These are phyloP conservation scores for Gossypium bickii DNA, from an alignment of 345 rosid genomes.

Conservation along the genomic window DNA sequence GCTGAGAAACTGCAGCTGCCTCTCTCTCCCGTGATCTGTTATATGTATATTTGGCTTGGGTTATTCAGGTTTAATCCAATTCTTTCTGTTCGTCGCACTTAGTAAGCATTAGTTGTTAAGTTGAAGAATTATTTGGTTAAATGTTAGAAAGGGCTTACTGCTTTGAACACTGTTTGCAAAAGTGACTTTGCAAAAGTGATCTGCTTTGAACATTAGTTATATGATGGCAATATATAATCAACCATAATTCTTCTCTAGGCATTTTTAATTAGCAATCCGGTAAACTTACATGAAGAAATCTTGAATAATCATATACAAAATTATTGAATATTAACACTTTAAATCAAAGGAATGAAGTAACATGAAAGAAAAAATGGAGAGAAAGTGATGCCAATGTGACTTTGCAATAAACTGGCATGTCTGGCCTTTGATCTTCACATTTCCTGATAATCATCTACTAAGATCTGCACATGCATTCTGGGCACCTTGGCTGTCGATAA, in stretches of 20 bases:
- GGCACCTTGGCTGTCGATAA: constrained; percentile 82
- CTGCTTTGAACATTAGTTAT: background rate
- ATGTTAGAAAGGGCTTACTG: background rate
- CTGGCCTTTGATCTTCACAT: background rate
- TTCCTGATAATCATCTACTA: background rate
- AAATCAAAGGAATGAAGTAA: background rate
- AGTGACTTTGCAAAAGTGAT: background rate
- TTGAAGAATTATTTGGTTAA: background rate
- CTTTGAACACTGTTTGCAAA: constrained; percentile 9
- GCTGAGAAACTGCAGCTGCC: constrained; percentile 21
- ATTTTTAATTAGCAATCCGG: background rate
- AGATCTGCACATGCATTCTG: constrained; percentile 62
- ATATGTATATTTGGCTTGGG: background rate
- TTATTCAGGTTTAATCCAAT: constrained; percentile 17
- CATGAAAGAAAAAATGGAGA: background rate
- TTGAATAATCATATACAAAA: background rate
- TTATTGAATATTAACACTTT: background rate
- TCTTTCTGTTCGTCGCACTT: background rate
- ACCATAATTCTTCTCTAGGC: background rate
- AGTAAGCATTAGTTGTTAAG: background rate
- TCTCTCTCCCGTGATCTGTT: constrained; percentile 7
- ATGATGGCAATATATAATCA: background rate
- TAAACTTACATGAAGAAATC: background rate
- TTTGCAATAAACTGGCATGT: background rate
- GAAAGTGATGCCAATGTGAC: background rate